phyloP scores from a whole-genome alignment of 2,329 filamentous ascomycete species.

The Botryotinia globosa region DNA sequence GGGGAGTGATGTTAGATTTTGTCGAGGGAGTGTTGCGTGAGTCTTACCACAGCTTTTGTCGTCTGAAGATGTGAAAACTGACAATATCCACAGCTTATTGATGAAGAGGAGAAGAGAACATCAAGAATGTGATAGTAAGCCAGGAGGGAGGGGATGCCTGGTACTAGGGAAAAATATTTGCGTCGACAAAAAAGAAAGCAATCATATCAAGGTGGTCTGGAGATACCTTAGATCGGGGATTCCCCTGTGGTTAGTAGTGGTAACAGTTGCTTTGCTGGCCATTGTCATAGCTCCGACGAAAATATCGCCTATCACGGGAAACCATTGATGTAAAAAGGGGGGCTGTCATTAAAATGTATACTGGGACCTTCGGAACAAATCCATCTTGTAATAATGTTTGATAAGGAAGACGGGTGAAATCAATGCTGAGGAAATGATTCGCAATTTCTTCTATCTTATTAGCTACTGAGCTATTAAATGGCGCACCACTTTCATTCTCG shows the following conservation, averaged over 20 bases:
- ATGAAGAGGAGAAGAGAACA: conserved; percentile 60
- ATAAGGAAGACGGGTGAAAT: background rate
- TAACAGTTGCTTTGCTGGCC: conserved; percentile 2
- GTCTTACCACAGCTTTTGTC: conserved; percentile 28
- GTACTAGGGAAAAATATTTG: conserved; percentile 29
- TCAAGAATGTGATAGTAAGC: conserved; percentile 52
- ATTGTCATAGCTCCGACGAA: background rate
- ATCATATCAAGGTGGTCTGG: background rate
- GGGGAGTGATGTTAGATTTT: conserved; percentile 58
- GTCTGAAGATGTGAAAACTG: background rate
- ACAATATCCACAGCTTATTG: conserved; percentile 44
- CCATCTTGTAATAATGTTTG: background rate
- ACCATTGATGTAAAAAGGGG: background rate
- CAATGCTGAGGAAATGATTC: background rate
- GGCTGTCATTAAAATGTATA: background rate
- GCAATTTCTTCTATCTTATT: background rate
- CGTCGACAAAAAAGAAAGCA: background rate
- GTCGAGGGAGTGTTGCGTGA: conserved; percentile 57
- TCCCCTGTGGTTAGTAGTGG: background rate
- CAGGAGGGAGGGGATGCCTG: conserved; percentile 36
- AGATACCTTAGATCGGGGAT: background rate
- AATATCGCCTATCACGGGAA: background rate
- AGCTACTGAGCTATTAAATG: background rate
- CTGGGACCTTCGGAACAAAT: background rate
- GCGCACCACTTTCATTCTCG: background rate